These are phyloP conservation scores for Austropuccinia psidii DNA, from an alignment of 1,284 basidiomycete genomes.

Conservation along the genomic window DNA sequence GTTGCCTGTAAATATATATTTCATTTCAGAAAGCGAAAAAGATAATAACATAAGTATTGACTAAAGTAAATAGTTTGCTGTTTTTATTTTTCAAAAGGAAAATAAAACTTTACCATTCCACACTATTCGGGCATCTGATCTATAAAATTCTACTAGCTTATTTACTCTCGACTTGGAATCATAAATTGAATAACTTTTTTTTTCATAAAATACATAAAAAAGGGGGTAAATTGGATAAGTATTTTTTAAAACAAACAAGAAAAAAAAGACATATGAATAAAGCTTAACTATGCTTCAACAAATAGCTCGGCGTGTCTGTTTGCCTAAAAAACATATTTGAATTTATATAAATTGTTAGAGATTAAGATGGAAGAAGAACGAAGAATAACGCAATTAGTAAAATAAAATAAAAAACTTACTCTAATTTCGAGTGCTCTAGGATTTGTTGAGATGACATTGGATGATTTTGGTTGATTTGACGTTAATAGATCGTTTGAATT, in stretches of 20 bases:
- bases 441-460: too few relatives aligned
- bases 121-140: conserved; percentile 22
- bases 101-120: conserved; percentile 25
- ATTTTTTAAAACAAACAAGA: too few relatives aligned
- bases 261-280: too few relatives aligned
- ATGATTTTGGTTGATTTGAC: too few relatives aligned
- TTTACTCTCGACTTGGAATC: background rate
- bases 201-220: background rate
- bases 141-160: conserved; percentile 19
- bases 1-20: conserved; percentile 5
- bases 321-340: too few relatives aligned
- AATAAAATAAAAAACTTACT: too few relatives aligned
- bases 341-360: too few relatives aligned
- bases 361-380: too few relatives aligned
- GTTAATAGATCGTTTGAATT: too few relatives aligned
- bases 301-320: conserved; percentile 19
- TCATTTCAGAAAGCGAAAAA: background rate
- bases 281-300: conserved; percentile 20
- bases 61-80: background rate
- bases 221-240: background rate
- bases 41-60: background rate
- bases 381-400: too few relatives aligned
- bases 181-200: conserved; percentile 26
- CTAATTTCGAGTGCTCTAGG: too few relatives aligned
- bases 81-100: background rate